A percentile compares a stretch with the other conserved stretches of the same genome.
These are phyloP conservation scores for Coriolopsis trogii DNA, from an alignment of 1,284 basidiomycete species.

Conservation along the genomic window DNA sequence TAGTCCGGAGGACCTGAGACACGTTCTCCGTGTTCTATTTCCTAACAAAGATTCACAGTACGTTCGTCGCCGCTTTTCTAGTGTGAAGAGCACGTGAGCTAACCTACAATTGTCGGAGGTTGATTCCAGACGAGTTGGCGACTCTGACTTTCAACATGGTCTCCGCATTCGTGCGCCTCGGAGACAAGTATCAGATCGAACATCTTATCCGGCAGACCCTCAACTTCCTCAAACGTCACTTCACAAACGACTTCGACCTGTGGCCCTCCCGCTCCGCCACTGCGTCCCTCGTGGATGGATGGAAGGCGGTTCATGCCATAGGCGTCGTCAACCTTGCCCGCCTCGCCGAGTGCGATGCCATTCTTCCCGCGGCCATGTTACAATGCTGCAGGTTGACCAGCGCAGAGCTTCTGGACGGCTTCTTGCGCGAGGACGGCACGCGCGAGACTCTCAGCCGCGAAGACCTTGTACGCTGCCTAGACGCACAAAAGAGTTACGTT, in stretches of 20 bases:
- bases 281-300: background rate
- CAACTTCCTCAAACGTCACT: background rate
- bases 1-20: too few relatives aligned
- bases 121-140: too few relatives aligned
- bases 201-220: background rate
- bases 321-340: constrained; percentile 12
- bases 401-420: background rate
- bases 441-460: constrained; percentile 1
- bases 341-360: background rate
- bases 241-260: background rate
- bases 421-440: background rate
- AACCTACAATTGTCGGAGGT: too few relatives aligned
- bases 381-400: background rate
- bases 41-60: too few relatives aligned
- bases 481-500: background rate
- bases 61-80: background rate
- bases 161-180: background rate
- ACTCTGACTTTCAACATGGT: background rate
- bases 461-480: constrained; percentile 1
- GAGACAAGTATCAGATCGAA: constrained; percentile 10
- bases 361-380: constrained; percentile 11
- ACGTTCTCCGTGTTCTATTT: too few relatives aligned
- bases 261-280: background rate
- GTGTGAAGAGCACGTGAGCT: too few relatives aligned
- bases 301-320: background rate